Base-by-base conservation (phyloP, 805 yeast genomes). In the Lachancea lanzarotensis region DNA sequence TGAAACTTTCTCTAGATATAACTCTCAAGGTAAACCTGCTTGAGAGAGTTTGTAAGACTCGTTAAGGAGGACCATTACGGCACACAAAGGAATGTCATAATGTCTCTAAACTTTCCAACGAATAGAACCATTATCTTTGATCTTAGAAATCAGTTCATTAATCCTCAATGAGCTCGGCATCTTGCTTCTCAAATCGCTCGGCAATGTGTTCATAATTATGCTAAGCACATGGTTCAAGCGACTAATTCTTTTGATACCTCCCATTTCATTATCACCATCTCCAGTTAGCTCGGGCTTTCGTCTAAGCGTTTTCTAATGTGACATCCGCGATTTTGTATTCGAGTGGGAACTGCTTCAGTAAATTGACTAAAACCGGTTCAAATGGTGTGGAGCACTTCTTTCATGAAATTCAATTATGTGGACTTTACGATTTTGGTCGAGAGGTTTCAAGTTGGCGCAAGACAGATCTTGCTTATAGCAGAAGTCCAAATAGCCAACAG, bases 401-500 rank as follows among this genome's bases (percentile, higher is more conserved):
- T 22, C 25, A 22, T 22, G 25, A 22, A 22, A 22, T 6, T 8
- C 25, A 8, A 22, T 22, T 4, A 22, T 22, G 25, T 22, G 25
- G 25, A 8, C 8, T 6, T 22, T 22, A 22, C 8, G 25, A 22
- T 22, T 22, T 22, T 22, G 8, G 8, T 22, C 25, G 8, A 40
- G 38, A 13, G 13, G 18, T 29, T 41, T 40, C 25, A 19, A 25
- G 26, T 33, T 41, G 15, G 39, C 31, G 44, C 39, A n/a, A 41
- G 17, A 34, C 19, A 41, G 30, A 8, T 41, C 30, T 32, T 41
- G 22, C 40, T 35, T 12, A 16, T 12, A 33, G 38, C 38, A 33
- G 38, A 41, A 16, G 39, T 41, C 39, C 45, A 42, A 35, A 33
- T 42, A 42, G 25, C 45, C 15, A 42, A 32, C 31, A 42, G 25